Evolutionary conservation across 768 basidiomycete species (phyloP).

Genomic region (Imleria badia): DNA sequence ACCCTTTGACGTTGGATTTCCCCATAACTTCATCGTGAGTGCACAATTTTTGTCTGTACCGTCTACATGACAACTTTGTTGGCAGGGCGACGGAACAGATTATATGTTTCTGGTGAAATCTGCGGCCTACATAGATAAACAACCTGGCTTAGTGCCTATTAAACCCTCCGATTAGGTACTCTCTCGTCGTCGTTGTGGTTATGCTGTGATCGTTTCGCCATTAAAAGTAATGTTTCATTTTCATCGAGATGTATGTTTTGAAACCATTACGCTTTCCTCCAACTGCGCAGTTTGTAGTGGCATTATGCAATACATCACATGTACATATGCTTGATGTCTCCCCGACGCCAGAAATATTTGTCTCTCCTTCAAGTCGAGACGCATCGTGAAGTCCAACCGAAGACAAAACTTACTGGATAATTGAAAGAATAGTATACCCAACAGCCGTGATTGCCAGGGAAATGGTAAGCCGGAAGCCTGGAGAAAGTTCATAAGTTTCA

Average conservation of each 20-base stretch:
- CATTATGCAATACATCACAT: neutral
- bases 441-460: too few species aligned
- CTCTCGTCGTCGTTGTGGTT: neutral
- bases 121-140: conserved; percentile 18
- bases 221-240: neutral
- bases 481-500: too few species aligned
- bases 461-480: too few species aligned
- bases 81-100: conserved; percentile 27
- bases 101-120: conserved; percentile 15
- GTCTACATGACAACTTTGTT: neutral
- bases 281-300: neutral
- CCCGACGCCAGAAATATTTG: neutral
- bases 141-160: conserved; percentile 14
- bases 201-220: neutral
- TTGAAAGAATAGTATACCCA: too few species aligned
- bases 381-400: neutral
- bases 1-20: conserved; percentile 41
- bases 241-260: neutral
- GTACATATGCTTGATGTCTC: neutral
- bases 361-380: neutral
- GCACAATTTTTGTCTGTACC: neutral
- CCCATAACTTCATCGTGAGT: conserved; percentile 31
- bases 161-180: conserved; percentile 1
- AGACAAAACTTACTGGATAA: neutral
- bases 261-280: neutral